A percentile compares a stretch with the other conserved stretches of the same genome.
Evolutionary conservation across 169 alveolate genomes (phyloP).

Genomic region (Plasmodium cynomolgi): DNA sequence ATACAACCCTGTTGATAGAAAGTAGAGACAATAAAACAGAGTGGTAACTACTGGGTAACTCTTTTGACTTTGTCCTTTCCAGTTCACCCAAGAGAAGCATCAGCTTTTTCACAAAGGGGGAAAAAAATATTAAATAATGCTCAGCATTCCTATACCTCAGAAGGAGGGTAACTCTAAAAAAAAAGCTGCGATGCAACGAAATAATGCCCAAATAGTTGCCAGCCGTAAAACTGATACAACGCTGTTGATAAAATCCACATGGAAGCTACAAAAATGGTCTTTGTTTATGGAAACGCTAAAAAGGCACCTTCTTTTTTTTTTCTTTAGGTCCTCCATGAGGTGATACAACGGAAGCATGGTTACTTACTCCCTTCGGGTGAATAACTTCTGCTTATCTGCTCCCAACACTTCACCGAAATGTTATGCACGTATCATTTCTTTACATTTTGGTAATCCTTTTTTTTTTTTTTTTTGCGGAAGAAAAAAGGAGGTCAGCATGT

Average conservation of each 20-base stretch:
- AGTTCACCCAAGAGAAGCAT: neutral
- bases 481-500: neutral
- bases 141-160: neutral
- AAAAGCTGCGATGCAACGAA: neutral
- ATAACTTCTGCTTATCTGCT: neutral
- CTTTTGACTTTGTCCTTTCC: neutral
- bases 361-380: neutral
- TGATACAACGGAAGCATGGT: neutral
- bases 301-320: neutral
- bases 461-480: neutral
- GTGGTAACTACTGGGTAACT: too few species aligned
- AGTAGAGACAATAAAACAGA: too few species aligned
- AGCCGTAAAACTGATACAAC: neutral
- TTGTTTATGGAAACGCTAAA: neutral
- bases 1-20: too few species aligned
- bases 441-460: neutral
- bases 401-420: too few species aligned
- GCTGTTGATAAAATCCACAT: neutral
- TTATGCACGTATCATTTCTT: neutral
- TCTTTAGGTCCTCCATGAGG: neutral
- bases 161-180: neutral
- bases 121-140: neutral
- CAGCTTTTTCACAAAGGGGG: neutral
- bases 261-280: neutral
- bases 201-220: neutral